Base-by-base conservation (phyloP, 495 filamentous ascomycete genomes). In the Penicillium bovifimosum region DNA sequence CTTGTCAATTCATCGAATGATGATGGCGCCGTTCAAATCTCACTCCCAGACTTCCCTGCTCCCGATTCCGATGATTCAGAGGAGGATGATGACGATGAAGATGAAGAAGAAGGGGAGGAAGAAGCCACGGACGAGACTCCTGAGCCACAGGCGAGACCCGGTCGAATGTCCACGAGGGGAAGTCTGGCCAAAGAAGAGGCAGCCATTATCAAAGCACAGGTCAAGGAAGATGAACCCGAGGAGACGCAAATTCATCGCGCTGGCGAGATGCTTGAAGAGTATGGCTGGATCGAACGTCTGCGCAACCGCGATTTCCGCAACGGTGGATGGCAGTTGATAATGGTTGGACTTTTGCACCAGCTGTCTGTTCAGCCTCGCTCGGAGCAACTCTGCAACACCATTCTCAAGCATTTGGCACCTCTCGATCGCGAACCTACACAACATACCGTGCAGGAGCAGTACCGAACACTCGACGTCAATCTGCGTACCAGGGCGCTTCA, bases 251-350 rank as follows among this genome's bases (percentile, higher is more conserved):
- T 76, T 31, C 86, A 95, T 60, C 86, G 86, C 28, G 93, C 90
- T n/a, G 77, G 81, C 7, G 91, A 96, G 59, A 80, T 95, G 62
- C 71, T 74, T 35, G 64, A 53, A 9, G 72, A 73, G 0, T 87
- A 86, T 54, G 78, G 84, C 52, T 98, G 93, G 93, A 83, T 93
- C 54, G 85, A 93, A 56, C 82, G 86, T 41, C 73, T 96, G 16
- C 81, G 82, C 58, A 86, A 86, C 53, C 85, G 93, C 9, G 86
- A 96, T 57, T 96, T 96, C 69, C 78, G 84, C 45, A 82, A 93
- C 34, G 95, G 92, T 44, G 91, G 90, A 28, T 98, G 93, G 93
- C 80, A 96, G 61, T 60, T 88, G 51, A 90, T 96, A 48, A 78
- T 98, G 63, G 83, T 96, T 28, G 93, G 93, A 9, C 71, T 97